phyloP scores from a whole-genome alignment of 768 basidiomycete genomes.

The Phanerochaete carnosa region DNA sequence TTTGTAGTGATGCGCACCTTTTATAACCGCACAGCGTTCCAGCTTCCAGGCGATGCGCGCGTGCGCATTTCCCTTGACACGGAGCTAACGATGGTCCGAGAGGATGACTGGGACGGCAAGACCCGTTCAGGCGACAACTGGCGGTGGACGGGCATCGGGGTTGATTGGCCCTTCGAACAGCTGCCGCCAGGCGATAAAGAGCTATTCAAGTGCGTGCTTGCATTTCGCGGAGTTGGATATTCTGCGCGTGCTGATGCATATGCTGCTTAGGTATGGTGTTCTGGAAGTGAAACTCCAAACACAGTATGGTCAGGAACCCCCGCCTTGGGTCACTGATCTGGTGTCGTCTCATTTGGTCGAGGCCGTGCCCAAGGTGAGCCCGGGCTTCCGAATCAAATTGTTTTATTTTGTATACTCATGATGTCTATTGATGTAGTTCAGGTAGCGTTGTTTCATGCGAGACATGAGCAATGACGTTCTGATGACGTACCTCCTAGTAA shows the following conservation, averaged over 20 bases:
- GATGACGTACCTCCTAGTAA: slow-evolving; percentile 45
- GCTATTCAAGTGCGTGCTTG: slow-evolving; percentile 71
- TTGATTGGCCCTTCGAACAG: slow-evolving; percentile 87
- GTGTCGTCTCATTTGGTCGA: slow-evolving; percentile 94
- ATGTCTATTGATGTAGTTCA: slow-evolving; percentile 12
- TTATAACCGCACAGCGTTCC: slow-evolving; percentile 98
- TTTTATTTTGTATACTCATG: not conserved
- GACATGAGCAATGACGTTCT: not conserved
- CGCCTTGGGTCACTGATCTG: slow-evolving; percentile 95
- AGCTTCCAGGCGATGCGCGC: slow-evolving; percentile 96
- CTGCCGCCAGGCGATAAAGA: slow-evolving; percentile 78
- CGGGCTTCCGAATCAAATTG: not conserved
- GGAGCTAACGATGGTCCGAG: slow-evolving; percentile 88
- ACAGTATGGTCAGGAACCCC: slow-evolving; percentile 92
- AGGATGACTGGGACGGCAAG: slow-evolving; percentile 93
- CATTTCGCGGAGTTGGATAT: not conserved
- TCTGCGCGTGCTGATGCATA: not conserved
- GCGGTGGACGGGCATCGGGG: slow-evolving; percentile 91
- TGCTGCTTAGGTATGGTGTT: slow-evolving; percentile 67
- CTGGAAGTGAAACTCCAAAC: slow-evolving; percentile 98
- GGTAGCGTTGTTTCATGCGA: slow-evolving; percentile 1
- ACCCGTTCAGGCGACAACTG: slow-evolving; percentile 84
- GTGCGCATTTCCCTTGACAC: slow-evolving; percentile 99
- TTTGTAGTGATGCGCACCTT: slow-evolving; percentile 88
- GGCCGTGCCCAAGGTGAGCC: slow-evolving; percentile 89